Evolutionary conservation across 179 eudicot species (phyloP).

Genomic region (Sideroxylon spinosum): DNA sequence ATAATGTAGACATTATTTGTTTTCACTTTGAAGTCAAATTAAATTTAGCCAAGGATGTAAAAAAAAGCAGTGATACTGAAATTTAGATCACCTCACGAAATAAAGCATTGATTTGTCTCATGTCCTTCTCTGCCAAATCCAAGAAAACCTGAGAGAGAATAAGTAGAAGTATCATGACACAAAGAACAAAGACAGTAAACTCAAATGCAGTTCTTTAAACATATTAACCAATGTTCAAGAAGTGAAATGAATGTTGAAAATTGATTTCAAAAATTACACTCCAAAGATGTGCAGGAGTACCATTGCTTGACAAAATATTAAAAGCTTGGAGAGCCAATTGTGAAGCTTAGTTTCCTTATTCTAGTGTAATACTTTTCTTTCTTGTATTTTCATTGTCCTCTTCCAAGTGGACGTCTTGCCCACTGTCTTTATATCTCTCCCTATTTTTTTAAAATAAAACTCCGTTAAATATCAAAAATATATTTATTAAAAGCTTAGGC

Average conservation of each 20-base stretch:
- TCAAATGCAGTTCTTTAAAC: background rate
- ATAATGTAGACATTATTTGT: background rate
- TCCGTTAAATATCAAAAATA: too few species aligned
- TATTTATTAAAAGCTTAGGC: background rate
- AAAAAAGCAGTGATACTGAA: background rate
- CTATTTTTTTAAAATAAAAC: too few species aligned
- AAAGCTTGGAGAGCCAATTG: too few species aligned
- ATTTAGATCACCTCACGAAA: conserved; percentile 72
- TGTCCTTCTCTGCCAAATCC: conserved; percentile 79
- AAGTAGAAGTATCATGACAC: conserved; percentile 14
- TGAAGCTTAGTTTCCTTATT: too few species aligned
- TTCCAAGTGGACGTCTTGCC: too few species aligned
- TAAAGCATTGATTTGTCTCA: conserved; percentile 74
- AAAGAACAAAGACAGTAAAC: background rate
- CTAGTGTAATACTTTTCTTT: too few species aligned
- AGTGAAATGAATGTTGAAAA: background rate
- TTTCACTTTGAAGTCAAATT: background rate
- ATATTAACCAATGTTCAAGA: conserved; percentile 1
- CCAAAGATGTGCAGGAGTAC: background rate
- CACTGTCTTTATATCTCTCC: too few species aligned
- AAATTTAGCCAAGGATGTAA: background rate
- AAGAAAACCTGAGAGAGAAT: conserved; percentile 62
- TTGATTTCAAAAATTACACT: background rate
- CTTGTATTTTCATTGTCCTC: too few species aligned
- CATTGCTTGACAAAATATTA: background rate